phyloP scores from a whole-genome alignment of 306 rosid genomes.

The Parietaria judaica region DNA sequence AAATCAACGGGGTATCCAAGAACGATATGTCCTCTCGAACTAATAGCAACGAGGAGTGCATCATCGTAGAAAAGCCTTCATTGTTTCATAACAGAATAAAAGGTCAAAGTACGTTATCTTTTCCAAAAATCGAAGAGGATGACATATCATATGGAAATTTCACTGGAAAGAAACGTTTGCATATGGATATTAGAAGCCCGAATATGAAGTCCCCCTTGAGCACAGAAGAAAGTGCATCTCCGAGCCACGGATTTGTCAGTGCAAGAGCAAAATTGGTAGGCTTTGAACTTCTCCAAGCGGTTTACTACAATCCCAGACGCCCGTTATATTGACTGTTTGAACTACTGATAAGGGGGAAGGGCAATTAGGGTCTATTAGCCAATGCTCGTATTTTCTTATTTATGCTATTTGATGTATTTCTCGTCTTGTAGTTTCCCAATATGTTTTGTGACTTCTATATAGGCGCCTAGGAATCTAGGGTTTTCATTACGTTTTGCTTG shows the following conservation, averaged over 20 bases:
- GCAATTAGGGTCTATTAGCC: no score
- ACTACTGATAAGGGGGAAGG: neutral
- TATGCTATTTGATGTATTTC: no score
- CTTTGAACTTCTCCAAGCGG: neutral
- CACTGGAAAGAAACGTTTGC: constrained; percentile 46
- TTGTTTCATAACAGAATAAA: constrained; percentile 27
- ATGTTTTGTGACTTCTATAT: no score
- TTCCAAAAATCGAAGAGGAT: constrained; percentile 45
- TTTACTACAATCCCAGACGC: no score
- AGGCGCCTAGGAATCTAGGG: no score
- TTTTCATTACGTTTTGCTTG: no score
- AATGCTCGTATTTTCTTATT: no score
- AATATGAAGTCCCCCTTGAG: constrained; percentile 44
- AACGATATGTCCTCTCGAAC: constrained; percentile 31
- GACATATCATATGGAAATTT: constrained; percentile 41
- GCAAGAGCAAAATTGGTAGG: constrained; percentile 62
- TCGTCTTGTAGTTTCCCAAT: no score
- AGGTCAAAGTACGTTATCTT: constrained; percentile 29
- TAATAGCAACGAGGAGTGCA: constrained; percentile 39
- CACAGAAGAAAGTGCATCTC: constrained; percentile 42
- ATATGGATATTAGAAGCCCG: constrained; percentile 48
- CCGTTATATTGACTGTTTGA: no score
- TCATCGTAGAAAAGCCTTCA: constrained; percentile 42
- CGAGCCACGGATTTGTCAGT: constrained; percentile 59
- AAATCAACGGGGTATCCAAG: constrained; percentile 29